Conservation (phyloP, 768 basidiomycete species). For the Mycena polygramma region DNA sequence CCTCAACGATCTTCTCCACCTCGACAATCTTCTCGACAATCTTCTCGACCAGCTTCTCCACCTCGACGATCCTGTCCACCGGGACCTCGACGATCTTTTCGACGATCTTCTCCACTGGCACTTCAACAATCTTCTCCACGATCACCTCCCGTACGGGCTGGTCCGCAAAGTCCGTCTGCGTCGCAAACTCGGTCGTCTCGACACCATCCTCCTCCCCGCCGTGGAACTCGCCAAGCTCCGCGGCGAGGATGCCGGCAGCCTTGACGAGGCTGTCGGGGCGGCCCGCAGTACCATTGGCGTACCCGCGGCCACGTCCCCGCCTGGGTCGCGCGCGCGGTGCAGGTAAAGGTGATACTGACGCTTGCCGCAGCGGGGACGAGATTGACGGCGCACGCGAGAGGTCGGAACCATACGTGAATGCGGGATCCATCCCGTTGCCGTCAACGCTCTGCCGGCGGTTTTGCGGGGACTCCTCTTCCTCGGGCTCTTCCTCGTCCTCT, state of each 20-base stretch:
- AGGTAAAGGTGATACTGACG: constrained; percentile 28
- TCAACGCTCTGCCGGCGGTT: constrained; percentile 30
- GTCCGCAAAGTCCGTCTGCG: constrained; percentile 70
- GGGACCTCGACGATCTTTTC: constrained; percentile 62
- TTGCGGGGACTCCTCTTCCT: constrained; percentile 34
- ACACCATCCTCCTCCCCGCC: constrained; percentile 50
- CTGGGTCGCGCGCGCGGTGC: constrained; percentile 31
- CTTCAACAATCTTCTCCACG: constrained; percentile 55
- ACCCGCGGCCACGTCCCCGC: constrained; percentile 30
- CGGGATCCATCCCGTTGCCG: constrained; percentile 90
- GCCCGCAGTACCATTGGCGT: constrained; percentile 37
- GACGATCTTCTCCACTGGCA: constrained; percentile 40
- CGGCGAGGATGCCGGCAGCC: constrained; percentile 78
- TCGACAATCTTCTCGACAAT: constrained; percentile 56
- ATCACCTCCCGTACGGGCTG: constrained; percentile 41
- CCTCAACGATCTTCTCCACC: constrained; percentile 33
- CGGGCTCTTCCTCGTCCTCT: constrained; percentile 33
- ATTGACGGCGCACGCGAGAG: constrained; percentile 70
- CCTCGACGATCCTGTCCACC: constrained; percentile 45
- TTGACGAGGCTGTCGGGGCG: constrained; percentile 74
- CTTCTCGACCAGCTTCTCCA: constrained; percentile 59
- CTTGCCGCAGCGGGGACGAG: constrained; percentile 45
- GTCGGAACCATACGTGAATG: constrained; percentile 71
- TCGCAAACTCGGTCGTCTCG: constrained; percentile 72
- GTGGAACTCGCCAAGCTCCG: constrained; percentile 65